Percentiles rank a stretch among this genome's conserved stretches.
Conservation (phyloP, 1,139 yeast genomes). For the Yamadazyma conglobata region DNA sequence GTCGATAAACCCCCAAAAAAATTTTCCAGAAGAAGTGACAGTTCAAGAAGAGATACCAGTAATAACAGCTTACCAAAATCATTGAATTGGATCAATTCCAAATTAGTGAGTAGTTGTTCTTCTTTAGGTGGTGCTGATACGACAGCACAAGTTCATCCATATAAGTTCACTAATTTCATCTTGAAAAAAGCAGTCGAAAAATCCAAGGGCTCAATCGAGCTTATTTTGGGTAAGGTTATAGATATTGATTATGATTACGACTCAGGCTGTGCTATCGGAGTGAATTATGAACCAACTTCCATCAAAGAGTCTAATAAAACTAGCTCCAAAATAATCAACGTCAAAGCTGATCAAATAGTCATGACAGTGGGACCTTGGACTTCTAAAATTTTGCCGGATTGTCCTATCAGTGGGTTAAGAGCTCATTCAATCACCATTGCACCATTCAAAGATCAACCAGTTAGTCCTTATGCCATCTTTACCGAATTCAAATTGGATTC, state of each 20-base stretch:
- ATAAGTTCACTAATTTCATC: conserved; percentile 79
- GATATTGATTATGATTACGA: conserved; percentile 61
- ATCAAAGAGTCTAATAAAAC: conserved; percentile 31
- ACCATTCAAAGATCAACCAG: conserved; percentile 66
- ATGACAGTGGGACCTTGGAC: conserved; percentile 97
- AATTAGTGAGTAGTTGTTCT: conserved; percentile 70
- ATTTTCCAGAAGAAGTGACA: conserved; percentile 19
- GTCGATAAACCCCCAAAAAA: conserved; percentile 34
- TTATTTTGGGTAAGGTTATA: conserved; percentile 79
- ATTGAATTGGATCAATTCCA: conserved; percentile 76
- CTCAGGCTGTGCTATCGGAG: conserved; percentile 64
- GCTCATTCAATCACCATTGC: conserved; percentile 94
- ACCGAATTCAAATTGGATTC: conserved; percentile 77
- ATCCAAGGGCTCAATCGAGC: conserved; percentile 72
- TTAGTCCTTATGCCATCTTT: conserved; percentile 90
- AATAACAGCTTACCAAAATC: conserved; percentile 56
- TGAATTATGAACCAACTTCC: conserved; percentile 59
- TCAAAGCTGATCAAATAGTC: conserved; percentile 73
- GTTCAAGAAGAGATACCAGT: conserved; percentile 7
- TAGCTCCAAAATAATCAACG: conserved; percentile 26
- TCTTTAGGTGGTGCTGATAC: conserved; percentile 81
- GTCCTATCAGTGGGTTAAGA: conserved; percentile 88
- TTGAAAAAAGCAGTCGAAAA: conserved; percentile 73
- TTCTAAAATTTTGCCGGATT: conserved; percentile 78
- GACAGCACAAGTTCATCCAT: conserved; percentile 97